Percentiles rank a stretch among this genome's conserved stretches.
These are phyloP conservation scores for Psophocarpus tetragonolobus DNA, from an alignment of 306 rosid species.

Conservation along the genomic window DNA sequence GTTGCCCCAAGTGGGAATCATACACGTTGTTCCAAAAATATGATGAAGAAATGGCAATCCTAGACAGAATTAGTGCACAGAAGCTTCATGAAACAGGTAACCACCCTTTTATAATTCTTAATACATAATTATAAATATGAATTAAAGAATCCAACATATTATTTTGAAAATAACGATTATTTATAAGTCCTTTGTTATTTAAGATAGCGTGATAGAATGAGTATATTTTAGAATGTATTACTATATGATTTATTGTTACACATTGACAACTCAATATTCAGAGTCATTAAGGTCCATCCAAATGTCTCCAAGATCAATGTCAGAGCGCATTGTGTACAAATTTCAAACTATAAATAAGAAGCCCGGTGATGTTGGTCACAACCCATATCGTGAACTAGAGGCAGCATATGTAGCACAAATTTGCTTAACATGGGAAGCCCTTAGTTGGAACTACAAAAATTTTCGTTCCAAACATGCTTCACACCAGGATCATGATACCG, in stretches of 20 bases:
- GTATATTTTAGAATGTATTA: too few species aligned
- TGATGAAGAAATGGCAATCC: constrained; percentile 82
- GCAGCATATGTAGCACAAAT: constrained; percentile 85
- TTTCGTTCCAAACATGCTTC: constrained; percentile 56
- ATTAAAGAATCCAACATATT: too few species aligned
- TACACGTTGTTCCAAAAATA: constrained; percentile 77
- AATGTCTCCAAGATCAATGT: constrained; percentile 76
- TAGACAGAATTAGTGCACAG: constrained; percentile 74
- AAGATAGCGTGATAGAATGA: too few species aligned
- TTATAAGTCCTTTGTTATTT: too few species aligned
- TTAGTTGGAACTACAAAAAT: constrained; percentile 83
- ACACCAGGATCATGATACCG: constrained; percentile 40
- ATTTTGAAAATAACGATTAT: too few species aligned
- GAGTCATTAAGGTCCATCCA: constrained; percentile 74
- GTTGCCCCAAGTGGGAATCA: constrained; percentile 95
- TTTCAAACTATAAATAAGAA: constrained; percentile 50
- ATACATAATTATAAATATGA: constrained; percentile 8
- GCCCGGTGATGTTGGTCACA: constrained; percentile 42
- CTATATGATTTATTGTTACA: too few species aligned
- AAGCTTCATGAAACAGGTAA: constrained; percentile 84
- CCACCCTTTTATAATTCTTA: neutral
- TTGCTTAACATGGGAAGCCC: constrained; percentile 91
- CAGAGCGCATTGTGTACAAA: constrained; percentile 67
- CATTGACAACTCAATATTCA: constrained; percentile 35
- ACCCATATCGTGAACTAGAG: constrained; percentile 75